These are phyloP conservation scores for Tricholoma saponaceum DNA, from an alignment of 768 basidiomycete genomes.

Conservation along the genomic window DNA sequence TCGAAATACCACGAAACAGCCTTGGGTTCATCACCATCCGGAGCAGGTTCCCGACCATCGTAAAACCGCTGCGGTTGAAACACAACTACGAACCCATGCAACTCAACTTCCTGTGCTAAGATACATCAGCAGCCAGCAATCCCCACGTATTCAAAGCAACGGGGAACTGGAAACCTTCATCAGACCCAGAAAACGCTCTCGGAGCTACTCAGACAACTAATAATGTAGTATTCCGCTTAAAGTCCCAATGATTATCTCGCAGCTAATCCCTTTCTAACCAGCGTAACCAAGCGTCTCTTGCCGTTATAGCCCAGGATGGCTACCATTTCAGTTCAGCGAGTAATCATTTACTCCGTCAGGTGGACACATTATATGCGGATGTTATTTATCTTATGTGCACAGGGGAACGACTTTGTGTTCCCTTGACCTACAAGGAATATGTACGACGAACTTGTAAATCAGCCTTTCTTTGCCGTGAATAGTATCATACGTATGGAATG, in stretches of 20 bases:
- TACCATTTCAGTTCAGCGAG: no score
- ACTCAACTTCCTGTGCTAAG: slow-evolving; percentile 14
- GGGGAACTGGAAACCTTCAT: slow-evolving; percentile 22
- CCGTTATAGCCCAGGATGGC: slow-evolving; percentile 19
- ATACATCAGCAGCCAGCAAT: slow-evolving; percentile 18
- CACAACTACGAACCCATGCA: slow-evolving; percentile 33
- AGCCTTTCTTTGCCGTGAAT: no score
- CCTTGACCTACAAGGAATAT: no score
- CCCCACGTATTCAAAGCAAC: slow-evolving; percentile 24
- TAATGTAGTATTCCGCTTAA: slow-evolving; percentile 29
- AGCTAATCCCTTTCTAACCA: slow-evolving; percentile 18
- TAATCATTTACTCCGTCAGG: no score
- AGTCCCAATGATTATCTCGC: slow-evolving; percentile 7
- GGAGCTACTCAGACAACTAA: slow-evolving; percentile 18
- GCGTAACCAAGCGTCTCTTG: slow-evolving; percentile 20
- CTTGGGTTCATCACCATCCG: slow-evolving; percentile 13
- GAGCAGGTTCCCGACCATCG: slow-evolving; percentile 14
- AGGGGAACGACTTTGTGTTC: no score
- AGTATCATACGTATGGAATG: no score
- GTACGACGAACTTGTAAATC: no score
- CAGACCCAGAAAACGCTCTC: slow-evolving; percentile 14
- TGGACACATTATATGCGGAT: no score
- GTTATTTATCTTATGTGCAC: no score
- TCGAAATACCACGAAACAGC: slow-evolving; percentile 21
- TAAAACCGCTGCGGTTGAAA: slow-evolving; percentile 3